phyloP scores from a whole-genome alignment of 2,329 filamentous ascomycete species.

The Lachnellula subtilissima region DNA sequence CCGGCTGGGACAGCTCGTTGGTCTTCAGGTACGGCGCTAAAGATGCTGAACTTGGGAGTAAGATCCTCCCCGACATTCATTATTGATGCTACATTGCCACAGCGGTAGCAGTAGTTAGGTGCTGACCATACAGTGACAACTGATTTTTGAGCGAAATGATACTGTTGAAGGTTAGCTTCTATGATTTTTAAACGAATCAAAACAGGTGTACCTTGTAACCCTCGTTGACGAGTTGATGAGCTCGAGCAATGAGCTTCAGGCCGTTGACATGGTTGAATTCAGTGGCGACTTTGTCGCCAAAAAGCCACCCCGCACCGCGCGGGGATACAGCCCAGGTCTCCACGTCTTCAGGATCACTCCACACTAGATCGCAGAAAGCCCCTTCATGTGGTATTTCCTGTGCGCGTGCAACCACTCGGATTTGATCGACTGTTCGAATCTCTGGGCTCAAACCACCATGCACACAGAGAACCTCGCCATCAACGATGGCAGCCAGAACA shows the following conservation, averaged over 20 bases:
- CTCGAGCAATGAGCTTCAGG: conserved; percentile 65
- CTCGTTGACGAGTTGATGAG: conserved; percentile 72
- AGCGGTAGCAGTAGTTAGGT: conserved; percentile 44
- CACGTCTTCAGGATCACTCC: conserved; percentile 69
- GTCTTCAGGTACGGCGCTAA: conserved; percentile 83
- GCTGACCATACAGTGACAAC: conserved; percentile 71
- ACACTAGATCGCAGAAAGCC: conserved; percentile 72
- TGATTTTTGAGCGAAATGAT: conserved; percentile 91
- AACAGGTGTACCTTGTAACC: conserved; percentile 57
- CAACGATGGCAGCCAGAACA: conserved; percentile 67
- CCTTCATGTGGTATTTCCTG: conserved; percentile 75
- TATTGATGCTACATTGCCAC: conserved; percentile 62
- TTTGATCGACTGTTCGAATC: conserved; percentile 70
- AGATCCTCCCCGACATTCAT: conserved; percentile 86
- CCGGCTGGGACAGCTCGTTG: conserved; percentile 73
- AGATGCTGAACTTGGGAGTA: conserved; percentile 87
- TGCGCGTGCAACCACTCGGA: conserved; percentile 66
- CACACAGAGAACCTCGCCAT: conserved; percentile 69
- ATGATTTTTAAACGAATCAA: background rate
- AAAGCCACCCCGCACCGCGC: conserved; percentile 54
- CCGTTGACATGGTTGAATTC: conserved; percentile 77
- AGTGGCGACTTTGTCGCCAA: conserved; percentile 61
- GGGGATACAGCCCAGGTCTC: conserved; percentile 67
- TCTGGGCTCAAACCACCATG: conserved; percentile 69
- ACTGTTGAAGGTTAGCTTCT: conserved; percentile 45